phyloP scores from a whole-genome alignment of 1,284 basidiomycete species.

The Ustilago vetiveriae region DNA sequence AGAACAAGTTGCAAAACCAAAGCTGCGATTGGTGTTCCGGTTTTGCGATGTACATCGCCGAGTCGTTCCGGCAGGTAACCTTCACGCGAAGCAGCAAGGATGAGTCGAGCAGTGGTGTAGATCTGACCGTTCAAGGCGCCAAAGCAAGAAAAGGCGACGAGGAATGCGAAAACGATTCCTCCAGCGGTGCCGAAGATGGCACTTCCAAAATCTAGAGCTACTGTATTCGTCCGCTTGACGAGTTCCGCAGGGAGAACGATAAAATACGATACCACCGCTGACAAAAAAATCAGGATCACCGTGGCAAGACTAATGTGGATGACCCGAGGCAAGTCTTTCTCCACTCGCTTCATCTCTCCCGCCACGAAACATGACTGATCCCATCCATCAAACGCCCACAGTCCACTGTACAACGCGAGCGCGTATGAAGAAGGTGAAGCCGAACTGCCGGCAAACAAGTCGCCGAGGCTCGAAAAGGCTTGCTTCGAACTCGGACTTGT shows the following conservation, averaged over 20 bases:
- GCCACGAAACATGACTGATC: slow-evolving; percentile 82
- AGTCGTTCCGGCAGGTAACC: slow-evolving; percentile 74
- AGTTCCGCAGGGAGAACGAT: slow-evolving; percentile 82
- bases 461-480: slow-evolving; percentile 47
- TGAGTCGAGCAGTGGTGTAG: slow-evolving; percentile 74
- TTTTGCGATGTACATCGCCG: slow-evolving; percentile 32
- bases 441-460: slow-evolving; percentile 79
- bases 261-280: slow-evolving; percentile 90
- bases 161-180: slow-evolving; percentile 82
- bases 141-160: slow-evolving; percentile 88
- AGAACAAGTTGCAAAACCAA: slow-evolving; percentile 67
- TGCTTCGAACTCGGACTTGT: slow-evolving; percentile 40
- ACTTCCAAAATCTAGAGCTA: slow-evolving; percentile 88
- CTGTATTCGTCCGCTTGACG: slow-evolving; percentile 76
- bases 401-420: slow-evolving; percentile 89
- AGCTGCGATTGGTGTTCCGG: slow-evolving; percentile 53
- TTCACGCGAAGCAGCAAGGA: slow-evolving; percentile 88
- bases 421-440: slow-evolving; percentile 84
- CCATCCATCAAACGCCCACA: slow-evolving; percentile 97
- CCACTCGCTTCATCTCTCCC: slow-evolving; percentile 86
- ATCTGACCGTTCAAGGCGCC: slow-evolving; percentile 57
- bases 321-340: slow-evolving; percentile 86
- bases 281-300: slow-evolving; percentile 81
- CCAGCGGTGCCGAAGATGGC: slow-evolving; percentile 85
- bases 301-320: slow-evolving; percentile 87